A percentile compares a stretch with the other conserved stretches of the same genome.
Conservation (phyloP, 768 basidiomycete genomes). For the Trametes cingulata region DNA sequence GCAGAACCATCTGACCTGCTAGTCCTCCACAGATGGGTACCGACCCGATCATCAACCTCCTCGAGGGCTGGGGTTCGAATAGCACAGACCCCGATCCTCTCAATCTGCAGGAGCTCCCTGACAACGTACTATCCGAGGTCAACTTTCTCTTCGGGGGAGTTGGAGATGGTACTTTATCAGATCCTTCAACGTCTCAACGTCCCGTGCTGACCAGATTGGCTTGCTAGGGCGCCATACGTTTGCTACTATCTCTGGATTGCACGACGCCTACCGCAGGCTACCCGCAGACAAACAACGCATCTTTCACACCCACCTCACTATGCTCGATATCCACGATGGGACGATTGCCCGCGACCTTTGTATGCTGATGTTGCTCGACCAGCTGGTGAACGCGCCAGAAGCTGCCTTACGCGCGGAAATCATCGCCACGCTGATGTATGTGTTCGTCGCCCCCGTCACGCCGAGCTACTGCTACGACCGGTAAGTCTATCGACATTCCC, state of each 20-base stretch:
- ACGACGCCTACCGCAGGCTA: slow-evolving; percentile 3
- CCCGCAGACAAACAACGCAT: not conserved
- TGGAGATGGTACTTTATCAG: slow-evolving; percentile 19
- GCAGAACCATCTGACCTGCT: no score
- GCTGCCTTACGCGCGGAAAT: slow-evolving; percentile 11
- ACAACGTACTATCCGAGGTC: slow-evolving; percentile 1
- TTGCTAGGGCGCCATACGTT: slow-evolving; percentile 14
- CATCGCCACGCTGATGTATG: slow-evolving; percentile 7
- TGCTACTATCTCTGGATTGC: slow-evolving; percentile 13
- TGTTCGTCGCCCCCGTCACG: slow-evolving; percentile 2
- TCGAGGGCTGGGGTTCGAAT: not conserved
- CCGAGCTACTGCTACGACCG: slow-evolving; percentile 7
- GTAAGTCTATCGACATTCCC: not conserved
- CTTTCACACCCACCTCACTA: slow-evolving; percentile 18
- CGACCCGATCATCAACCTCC: slow-evolving; percentile 10
- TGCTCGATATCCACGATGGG: slow-evolving; percentile 21
- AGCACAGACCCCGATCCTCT: slow-evolving; percentile 3
- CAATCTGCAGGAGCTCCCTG: not conserved
- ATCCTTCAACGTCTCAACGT: no score
- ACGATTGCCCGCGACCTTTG: slow-evolving; percentile 20
- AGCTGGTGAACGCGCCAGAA: slow-evolving; percentile 4
- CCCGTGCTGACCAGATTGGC: no score
- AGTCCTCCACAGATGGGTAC: no score
- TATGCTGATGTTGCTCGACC: slow-evolving; percentile 18
- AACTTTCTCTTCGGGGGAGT: slow-evolving; percentile 24